Evolutionary conservation across 768 basidiomycete genomes (phyloP), one percentile per base, ranked within the genome.

Genomic region (Asterophora parasitica): DNA sequence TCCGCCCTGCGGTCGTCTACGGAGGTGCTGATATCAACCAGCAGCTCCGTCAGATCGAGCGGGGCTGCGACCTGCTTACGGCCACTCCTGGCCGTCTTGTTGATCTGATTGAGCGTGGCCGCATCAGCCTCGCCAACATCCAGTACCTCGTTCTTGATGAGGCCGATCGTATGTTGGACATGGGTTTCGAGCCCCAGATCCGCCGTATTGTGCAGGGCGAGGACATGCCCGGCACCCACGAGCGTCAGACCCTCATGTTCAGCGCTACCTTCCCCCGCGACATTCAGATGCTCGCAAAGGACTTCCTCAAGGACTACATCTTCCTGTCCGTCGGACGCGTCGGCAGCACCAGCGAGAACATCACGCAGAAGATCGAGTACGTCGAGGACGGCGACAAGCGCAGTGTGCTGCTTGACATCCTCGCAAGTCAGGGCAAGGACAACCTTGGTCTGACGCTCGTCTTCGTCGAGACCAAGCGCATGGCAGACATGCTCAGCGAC

Each of bases 131-230:
- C 52, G 82, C 91, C 56, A 97, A 97, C 71, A 85, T 99, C 74
- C 87, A 91, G 60, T 98, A 96, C 69, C 86, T 99, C 49, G 96
- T 99, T 20, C 85, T 99, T 46, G 96, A 99, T 61, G 96, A 99
- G 73, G 96, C 96, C 52, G 96, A 99, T 76, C 89, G 96, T 61
- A 99, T 99, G 96, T 81, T 99, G 62, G 96, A 99, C 75, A 99
- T 99, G 96, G 96, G 96, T 85, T 99, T 99, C 77, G 96, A 99
- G 70, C 96, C 96, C 47, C 96, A 98, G 72, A 99, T 99, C 62
- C 82, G 96, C 54, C 81, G 92, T 27, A 99, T 99, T 63, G 96
- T 99, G 15, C 91, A 99, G 68, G 89, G 90, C 58, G 92, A 93
- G 61, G 96, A 99, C 65, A 99, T 99, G 96, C 92, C 96, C n/a